phyloP scores from a whole-genome alignment of 495 filamentous ascomycete species.

The Talaromyces trachyspermus region DNA sequence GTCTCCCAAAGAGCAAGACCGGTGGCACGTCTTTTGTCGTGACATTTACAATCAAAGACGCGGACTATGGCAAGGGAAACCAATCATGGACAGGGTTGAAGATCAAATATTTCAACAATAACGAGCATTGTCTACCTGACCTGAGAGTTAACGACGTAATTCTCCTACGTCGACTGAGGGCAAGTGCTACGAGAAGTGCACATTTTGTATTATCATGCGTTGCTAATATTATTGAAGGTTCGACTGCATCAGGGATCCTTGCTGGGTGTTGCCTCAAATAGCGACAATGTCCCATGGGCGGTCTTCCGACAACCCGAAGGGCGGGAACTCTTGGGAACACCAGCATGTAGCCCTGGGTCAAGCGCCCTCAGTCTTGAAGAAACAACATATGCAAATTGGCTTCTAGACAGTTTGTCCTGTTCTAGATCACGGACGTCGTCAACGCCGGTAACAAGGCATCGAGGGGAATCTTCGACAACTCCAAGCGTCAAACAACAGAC shows the following conservation, averaged over 20 bases:
- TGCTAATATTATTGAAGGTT: slow-evolving; percentile 26
- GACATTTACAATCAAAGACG: slow-evolving; percentile 46
- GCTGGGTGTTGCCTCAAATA: slow-evolving; percentile 24
- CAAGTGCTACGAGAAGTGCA: slow-evolving; percentile 23
- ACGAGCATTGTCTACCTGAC: slow-evolving; percentile 28
- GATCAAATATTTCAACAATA: slow-evolving; percentile 43
- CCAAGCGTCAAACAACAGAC: not conserved
- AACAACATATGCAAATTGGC: slow-evolving; percentile 17
- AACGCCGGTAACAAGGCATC: not conserved
- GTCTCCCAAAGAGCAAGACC: slow-evolving; percentile 17
- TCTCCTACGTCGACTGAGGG: slow-evolving; percentile 34
- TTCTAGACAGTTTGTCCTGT: slow-evolving; percentile 21
- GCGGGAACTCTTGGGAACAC: slow-evolving; percentile 15
- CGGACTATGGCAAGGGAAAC: slow-evolving; percentile 18
- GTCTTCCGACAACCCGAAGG: slow-evolving; percentile 28
- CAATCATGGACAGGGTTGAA: slow-evolving; percentile 36
- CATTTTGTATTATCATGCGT: too few species aligned
- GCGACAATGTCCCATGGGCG: slow-evolving; percentile 26
- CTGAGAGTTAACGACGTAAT: slow-evolving; percentile 40
- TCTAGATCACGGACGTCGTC: slow-evolving; percentile 11
- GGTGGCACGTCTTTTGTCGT: slow-evolving; percentile 29
- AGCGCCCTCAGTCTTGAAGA: slow-evolving; percentile 23
- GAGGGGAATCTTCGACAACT: slow-evolving; percentile 5
- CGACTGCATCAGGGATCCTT: slow-evolving; percentile 14
- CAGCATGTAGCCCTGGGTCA: slow-evolving; percentile 24